Evolutionary conservation across 306 rosid genomes (phyloP), one percentile per base, ranked within the genome.

Genomic region (Psophocarpus tetragonolobus): DNA sequence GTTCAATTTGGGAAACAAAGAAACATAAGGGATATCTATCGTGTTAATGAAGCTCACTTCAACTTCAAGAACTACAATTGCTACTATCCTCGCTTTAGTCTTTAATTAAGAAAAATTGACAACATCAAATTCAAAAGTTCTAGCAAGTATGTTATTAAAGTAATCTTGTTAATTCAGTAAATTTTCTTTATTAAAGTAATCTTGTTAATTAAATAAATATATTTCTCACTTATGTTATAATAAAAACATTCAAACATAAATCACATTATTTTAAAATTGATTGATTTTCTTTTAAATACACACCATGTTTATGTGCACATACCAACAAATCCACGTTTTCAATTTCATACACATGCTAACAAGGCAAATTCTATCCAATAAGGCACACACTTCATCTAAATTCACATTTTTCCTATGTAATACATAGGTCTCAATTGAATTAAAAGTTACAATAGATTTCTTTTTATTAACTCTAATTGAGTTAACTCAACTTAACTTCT

Each of bases 321-420:
- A 13, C 17, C 41, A 2, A 61, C 41, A 61, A 15, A 58, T 13
- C 27, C 20, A 14, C 15, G 4, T 21, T 57, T 26, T 23, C 62
- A 54, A 0, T 21, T 23, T 11, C 33, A 23, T 23, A 54, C 29
- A 56, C 60, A 56, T 10, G 13, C 47, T 4, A 71, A 71, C 35
- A 41, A 35, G 5, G 23, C 5, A 48, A 17, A 11, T 29, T 48
- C 61, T 39, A 67, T n/a, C 27, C 9, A 29, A 30, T 10, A 68
- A 27, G 60, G 39, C 21, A 10, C 60, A 10, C 60, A 45, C 27
- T 7, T 21, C 36, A 0, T 56, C 68, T 38, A 56, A 53, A 72
- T 72, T 54, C 66, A 21, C 35, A 36, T 72, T 72, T 24, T 72
- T 54, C 9, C 35, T 11, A n/a, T n/a, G n/a, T n/a, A n/a, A n/a